Evolutionary conservation across 2,329 filamentous ascomycete genomes (phyloP).

Genomic region (Fusarium bulbicola): DNA sequence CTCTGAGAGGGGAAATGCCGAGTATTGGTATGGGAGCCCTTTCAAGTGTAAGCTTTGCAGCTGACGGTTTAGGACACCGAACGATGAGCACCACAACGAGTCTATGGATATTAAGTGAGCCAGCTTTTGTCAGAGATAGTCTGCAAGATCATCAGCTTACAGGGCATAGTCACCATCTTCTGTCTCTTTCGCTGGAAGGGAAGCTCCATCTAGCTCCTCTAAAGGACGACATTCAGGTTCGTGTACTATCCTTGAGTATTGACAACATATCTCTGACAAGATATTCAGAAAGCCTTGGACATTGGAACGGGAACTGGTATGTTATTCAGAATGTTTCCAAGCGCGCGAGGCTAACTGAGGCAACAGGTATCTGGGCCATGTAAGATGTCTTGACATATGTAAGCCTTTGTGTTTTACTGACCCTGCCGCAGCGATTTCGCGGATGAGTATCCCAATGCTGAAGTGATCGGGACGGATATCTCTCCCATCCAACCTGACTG

Average conservation of each 20-base stretch:
- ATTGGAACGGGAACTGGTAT: conserved; percentile 65
- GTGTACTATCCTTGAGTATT: fast-evolving
- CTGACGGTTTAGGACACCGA: conserved; percentile 12
- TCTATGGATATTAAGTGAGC: conserved; percentile 36
- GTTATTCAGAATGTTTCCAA: fast-evolving
- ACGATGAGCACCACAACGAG: conserved; percentile 34
- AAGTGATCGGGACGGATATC: conserved; percentile 62
- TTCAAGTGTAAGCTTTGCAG: fast-evolving
- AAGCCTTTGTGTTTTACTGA: fast-evolving
- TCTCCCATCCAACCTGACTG: conserved; percentile 66
- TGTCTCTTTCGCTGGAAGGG: conserved; percentile 11
- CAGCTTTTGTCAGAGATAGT: fast-evolving
- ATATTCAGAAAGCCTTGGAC: conserved; percentile 48
- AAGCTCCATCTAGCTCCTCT: conserved; percentile 26
- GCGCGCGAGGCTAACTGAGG: too few relatives aligned
- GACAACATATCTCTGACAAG: not conserved
- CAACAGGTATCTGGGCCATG: conserved; percentile 55
- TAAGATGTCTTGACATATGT: conserved; percentile 18
- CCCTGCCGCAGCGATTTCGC: conserved; percentile 55
- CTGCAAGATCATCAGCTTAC: too few relatives aligned
- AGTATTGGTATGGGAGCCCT: conserved; percentile 33
- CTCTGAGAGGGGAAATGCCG: conserved; percentile 24
- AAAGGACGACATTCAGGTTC: conserved; percentile 40
- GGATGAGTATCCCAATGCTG: conserved; percentile 54
- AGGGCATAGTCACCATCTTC: not conserved